phyloP scores from a whole-genome alignment of 108 stramenopile species.

The Chaetoceros muelleri region DNA sequence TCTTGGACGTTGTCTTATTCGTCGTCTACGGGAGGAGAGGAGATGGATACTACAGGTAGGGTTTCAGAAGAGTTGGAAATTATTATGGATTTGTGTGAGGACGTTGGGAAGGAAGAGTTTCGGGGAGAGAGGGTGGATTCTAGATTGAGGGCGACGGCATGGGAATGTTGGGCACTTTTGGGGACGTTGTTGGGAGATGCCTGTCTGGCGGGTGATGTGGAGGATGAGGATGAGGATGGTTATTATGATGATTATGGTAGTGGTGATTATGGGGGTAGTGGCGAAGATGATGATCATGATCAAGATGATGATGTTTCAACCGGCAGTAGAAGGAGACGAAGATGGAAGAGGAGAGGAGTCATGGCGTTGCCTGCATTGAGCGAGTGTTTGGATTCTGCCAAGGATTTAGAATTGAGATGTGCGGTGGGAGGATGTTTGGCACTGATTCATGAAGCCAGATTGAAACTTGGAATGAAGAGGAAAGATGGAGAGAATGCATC shows the following conservation, averaged over 20 bases:
- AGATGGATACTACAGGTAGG: no score
- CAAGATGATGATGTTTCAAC: conserved; percentile 23
- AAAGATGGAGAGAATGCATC: conserved; percentile 18
- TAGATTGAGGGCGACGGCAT: conserved; percentile 46
- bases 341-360: no score
- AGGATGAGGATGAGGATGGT: conserved; percentile 2
- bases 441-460: conserved; percentile 64
- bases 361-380: conserved; percentile 36
- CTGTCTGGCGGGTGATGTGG: conserved; percentile 40
- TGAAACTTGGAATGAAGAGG: conserved; percentile 41
- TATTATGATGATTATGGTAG: no score
- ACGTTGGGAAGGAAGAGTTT: conserved; percentile 27
- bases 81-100: conserved; percentile 61
- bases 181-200: conserved; percentile 46
- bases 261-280: not conserved
- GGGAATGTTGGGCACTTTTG: conserved; percentile 76
- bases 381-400: conserved; percentile 43
- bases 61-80: no score
- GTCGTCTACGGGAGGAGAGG: conserved; percentile 34
- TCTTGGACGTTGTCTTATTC: no score
- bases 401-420: conserved; percentile 30
- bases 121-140: conserved; percentile 42
- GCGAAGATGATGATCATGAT: no score
- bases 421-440: conserved; percentile 75
- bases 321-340: no score